A percentile compares a stretch with the other conserved stretches of the same genome.
Evolutionary conservation across 2,329 filamentous ascomycete species (phyloP).

Genomic region (Pseudocercospora fuligena): DNA sequence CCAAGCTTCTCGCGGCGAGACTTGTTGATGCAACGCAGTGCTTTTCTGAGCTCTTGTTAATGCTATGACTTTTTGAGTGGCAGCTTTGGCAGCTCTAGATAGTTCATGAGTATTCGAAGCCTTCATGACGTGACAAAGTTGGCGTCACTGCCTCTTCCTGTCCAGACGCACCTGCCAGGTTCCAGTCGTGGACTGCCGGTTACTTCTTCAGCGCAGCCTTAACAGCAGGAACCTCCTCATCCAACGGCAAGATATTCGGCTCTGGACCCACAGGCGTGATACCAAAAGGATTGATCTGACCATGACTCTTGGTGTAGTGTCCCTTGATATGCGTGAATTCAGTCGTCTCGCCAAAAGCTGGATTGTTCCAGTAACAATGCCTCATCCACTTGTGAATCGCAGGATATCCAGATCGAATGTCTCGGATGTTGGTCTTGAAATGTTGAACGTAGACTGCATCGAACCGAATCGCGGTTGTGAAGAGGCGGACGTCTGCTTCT

Average conservation of each 20-base stretch:
- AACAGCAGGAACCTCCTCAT: conserved; percentile 72
- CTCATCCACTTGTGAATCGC: conserved; percentile 63
- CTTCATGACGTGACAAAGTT: neutral
- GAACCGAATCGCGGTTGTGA: conserved; percentile 67
- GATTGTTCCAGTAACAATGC: conserved; percentile 72
- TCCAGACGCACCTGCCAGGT: neutral
- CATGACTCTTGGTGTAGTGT: conserved; percentile 70
- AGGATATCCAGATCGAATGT: conserved; percentile 84
- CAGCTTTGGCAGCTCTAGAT: too few relatives aligned
- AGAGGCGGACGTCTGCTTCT: conserved; percentile 58
- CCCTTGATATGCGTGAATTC: conserved; percentile 96
- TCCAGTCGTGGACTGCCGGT: neutral
- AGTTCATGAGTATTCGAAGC: too few relatives aligned
- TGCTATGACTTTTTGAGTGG: neutral
- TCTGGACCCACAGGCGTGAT: conserved; percentile 87
- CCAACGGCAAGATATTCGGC: conserved; percentile 77
- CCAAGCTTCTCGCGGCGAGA: neutral
- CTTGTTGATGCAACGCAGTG: neutral
- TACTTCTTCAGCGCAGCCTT: conserved; percentile 46
- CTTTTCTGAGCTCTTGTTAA: neutral
- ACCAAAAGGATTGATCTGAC: conserved; percentile 65
- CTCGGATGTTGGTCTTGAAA: conserved; percentile 80
- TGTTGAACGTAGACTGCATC: conserved; percentile 61
- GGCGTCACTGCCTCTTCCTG: too few relatives aligned
- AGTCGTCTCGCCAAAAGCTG: conserved; percentile 80